Percentiles rank a stretch among this genome's conserved stretches.
Evolutionary conservation across 139 green algal genomes (phyloP).

Genomic region (Ostreobium quekettii): DNA sequence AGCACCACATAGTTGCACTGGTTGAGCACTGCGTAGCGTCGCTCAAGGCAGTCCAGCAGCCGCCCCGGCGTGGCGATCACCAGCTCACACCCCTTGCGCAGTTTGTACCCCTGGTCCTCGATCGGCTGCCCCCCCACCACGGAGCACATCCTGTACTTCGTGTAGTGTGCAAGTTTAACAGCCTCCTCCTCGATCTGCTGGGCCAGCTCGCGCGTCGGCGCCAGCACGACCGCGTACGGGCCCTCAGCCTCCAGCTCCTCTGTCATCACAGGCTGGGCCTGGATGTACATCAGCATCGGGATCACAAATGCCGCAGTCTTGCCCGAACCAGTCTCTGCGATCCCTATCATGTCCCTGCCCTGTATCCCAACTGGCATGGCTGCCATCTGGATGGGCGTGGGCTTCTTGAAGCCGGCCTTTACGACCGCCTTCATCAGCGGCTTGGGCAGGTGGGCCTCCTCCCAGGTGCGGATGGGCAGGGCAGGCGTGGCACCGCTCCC

Average conservation of each 20-base stretch:
- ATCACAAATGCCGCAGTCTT: constrained; percentile 97
- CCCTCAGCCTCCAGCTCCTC: constrained; percentile 73
- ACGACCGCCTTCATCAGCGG: constrained; percentile 54
- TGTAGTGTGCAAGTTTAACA: constrained; percentile 61
- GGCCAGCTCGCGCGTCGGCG: constrained; percentile 88
- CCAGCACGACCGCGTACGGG: constrained; percentile 91
- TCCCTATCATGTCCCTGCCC: constrained; percentile 90
- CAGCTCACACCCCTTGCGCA: constrained; percentile 79
- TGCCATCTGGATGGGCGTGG: constrained; percentile 95
- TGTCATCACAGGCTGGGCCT: constrained; percentile 81
- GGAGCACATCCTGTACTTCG: constrained; percentile 55
- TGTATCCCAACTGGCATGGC: constrained; percentile 88
- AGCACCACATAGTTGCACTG: constrained; percentile 99
- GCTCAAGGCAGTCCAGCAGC: constrained; percentile 91
- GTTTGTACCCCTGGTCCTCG: constrained; percentile 84
- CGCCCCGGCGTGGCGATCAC: constrained; percentile 95
- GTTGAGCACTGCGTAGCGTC: constrained; percentile 90
- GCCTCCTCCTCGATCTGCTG: constrained; percentile 88
- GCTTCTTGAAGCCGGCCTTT: constrained; percentile 80
- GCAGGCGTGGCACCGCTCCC: constrained; percentile 33
- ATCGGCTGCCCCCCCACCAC: constrained; percentile 95
- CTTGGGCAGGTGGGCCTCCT: constrained; percentile 62
- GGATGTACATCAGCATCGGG: constrained; percentile 93
- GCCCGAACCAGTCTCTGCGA: constrained; percentile 89
- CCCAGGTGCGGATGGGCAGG: constrained; percentile 74